These are phyloP conservation scores for Aspergillus sojae DNA, from an alignment of 2,329 filamentous ascomycete species.

Conservation along the genomic window DNA sequence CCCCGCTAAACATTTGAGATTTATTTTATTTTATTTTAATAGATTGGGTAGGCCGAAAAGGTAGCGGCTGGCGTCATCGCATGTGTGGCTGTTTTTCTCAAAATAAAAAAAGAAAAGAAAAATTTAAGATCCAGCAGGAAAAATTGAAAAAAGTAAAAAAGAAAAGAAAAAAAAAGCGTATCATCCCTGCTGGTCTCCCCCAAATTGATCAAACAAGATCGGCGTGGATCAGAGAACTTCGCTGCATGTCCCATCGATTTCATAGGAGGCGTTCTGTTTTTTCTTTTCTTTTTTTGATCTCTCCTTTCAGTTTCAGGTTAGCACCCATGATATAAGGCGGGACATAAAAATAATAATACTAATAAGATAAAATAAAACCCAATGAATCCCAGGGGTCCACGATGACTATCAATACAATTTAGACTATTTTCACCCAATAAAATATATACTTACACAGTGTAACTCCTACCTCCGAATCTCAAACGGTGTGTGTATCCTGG, in stretches of 20 bases:
- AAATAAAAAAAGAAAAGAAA: background rate
- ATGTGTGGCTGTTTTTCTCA: background rate
- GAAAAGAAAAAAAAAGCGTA: background rate
- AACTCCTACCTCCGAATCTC: background rate
- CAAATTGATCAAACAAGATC: slow-evolving; percentile 7
- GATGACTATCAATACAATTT: background rate
- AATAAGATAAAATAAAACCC: background rate
- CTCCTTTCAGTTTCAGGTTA: background rate
- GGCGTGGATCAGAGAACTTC: slow-evolving; percentile 4
- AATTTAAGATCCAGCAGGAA: background rate
- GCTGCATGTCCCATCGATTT: background rate
- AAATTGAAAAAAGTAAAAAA: background rate
- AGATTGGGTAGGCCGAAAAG: background rate
- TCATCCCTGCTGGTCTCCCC: slow-evolving; percentile 3
- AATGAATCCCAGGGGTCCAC: background rate
- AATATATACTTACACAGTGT: background rate
- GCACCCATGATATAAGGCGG: background rate
- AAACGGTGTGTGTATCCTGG: background rate
- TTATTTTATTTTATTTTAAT: background rate
- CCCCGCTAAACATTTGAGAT: background rate
- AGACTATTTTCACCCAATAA: background rate
- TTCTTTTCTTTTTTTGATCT: background rate
- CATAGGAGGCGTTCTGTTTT: background rate
- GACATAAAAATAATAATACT: background rate
- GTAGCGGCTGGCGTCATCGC: slow-evolving; percentile 10